These are phyloP conservation scores for Bonia amplexicaulis DNA, from an alignment of 176 grass and related monocot genomes.

Conservation along the genomic window DNA sequence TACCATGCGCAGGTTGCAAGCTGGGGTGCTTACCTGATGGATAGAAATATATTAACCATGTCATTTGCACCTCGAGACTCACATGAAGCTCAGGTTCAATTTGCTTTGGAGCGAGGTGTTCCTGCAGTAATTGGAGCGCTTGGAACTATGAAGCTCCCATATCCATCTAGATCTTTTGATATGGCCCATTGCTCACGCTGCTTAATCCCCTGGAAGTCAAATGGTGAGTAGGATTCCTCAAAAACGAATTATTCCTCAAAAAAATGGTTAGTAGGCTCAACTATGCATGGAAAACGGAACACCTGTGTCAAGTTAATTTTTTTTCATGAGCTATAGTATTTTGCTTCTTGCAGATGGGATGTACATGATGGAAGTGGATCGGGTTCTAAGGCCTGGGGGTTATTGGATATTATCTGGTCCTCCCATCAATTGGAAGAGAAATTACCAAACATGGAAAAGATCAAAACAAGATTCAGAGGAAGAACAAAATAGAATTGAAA, in stretches of 20 bases:
- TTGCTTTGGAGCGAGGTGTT: slow-evolving; percentile 77
- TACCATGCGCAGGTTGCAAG: slow-evolving; percentile 49
- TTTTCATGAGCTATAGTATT: slow-evolving; percentile 1
- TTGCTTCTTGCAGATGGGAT: slow-evolving; percentile 59
- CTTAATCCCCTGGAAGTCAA: slow-evolving; percentile 68
- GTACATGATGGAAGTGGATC: slow-evolving; percentile 88
- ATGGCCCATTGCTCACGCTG: slow-evolving; percentile 83
- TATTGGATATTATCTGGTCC: slow-evolving; percentile 86
- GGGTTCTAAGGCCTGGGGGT: slow-evolving; percentile 73
- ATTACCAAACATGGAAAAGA: slow-evolving; percentile 57
- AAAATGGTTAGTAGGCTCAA: background rate
- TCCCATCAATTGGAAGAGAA: slow-evolving; percentile 63
- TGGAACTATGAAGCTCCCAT: slow-evolving; percentile 77
- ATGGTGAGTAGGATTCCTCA: slow-evolving; percentile 43
- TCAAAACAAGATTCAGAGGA: slow-evolving; percentile 53
- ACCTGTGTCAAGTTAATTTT: background rate
- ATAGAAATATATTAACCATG: slow-evolving; percentile 80
- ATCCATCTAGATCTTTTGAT: slow-evolving; percentile 72
- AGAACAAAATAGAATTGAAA: slow-evolving; percentile 52
- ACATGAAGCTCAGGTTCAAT: slow-evolving; percentile 68
- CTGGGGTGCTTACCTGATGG: slow-evolving; percentile 77
- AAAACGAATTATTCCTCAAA: too few species aligned
- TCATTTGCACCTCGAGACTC: slow-evolving; percentile 78
- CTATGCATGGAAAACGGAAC: background rate
- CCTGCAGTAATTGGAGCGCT: slow-evolving; percentile 80